Base-by-base conservation (phyloP, 352 stramenopile genomes). In the Phytophthora podocarpi region DNA sequence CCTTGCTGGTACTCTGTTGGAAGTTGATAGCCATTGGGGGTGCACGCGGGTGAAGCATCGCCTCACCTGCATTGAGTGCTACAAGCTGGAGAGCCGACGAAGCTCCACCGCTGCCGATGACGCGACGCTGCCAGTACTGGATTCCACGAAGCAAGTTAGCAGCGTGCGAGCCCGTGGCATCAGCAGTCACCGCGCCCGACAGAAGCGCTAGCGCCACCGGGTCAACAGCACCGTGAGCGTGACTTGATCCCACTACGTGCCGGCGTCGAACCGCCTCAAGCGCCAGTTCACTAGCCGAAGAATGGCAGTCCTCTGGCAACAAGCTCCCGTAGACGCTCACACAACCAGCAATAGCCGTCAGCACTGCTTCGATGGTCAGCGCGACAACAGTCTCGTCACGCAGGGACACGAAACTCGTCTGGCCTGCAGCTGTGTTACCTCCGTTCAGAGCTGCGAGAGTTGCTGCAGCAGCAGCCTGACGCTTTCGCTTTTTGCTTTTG, bases 401-500 rank as follows among this genome's bases (percentile, higher is more conserved):
- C n/a, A 72, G 48, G 23, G 85, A 87, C 40, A 91, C 63, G 56
- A 89, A 93, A n/a, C 35, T 68, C 11, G 67, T 23, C 24, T 67
- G 59, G 12, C 26, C 40, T 1, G 40, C 51, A 49, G 34, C 30
- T 13, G 42, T 32, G 21, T 53, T 66, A 5, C 63, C 49, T 49
- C 59, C 63, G 18, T 70, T 73, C 11, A 76, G 46, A 21, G 54
- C 71, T 16, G 74, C 70, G 2, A 79, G 57, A 8, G 74, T 68
- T 15, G 88, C 74, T 45, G 82, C 72, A 24, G 82, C 77, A 18
- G 71, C 78, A 23, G 78, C 70, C 49, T 90, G 80, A 30, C 86
- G 86, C 70, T 93, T 93, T 45, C 86, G 84, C 66, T 95, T 95
- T 71, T 95, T 95, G 59, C 80, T 86, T 58, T 93, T 95, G 21